Evolutionary conservation across 495 filamentous ascomycete species (phyloP).

Genomic region (Articulospora tetracladia): DNA sequence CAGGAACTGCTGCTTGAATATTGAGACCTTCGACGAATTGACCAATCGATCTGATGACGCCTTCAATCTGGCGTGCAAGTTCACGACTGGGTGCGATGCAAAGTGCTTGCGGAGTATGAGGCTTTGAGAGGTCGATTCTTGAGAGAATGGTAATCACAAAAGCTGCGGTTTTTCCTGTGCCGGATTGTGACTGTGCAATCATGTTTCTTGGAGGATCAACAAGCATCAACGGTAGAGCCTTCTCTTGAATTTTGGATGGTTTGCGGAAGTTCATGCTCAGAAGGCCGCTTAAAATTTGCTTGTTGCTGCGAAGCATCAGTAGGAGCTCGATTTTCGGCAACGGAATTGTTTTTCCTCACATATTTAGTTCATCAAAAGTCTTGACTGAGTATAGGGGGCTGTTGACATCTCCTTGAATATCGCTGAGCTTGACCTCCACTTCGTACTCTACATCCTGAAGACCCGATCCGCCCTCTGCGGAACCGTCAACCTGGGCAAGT

Average conservation of each 20-base stretch:
- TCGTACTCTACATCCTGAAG: constrained; percentile 74
- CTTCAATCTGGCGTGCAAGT: constrained; percentile 89
- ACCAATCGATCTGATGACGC: constrained; percentile 76
- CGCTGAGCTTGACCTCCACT: constrained; percentile 86
- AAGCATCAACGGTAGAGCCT: constrained; percentile 83
- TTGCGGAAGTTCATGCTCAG: constrained; percentile 84
- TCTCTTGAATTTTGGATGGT: constrained; percentile 96
- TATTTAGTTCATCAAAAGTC: constrained; percentile 79
- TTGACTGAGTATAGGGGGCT: constrained; percentile 84
- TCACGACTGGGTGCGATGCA: constrained; percentile 92
- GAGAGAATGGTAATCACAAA: constrained; percentile 89
- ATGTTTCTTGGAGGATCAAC: constrained; percentile 80
- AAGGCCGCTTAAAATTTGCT: constrained; percentile 51
- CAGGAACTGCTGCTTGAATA: constrained; percentile 77
- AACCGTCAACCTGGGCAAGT: constrained; percentile 49
- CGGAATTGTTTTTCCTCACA: constrained; percentile 50
- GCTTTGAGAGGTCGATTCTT: constrained; percentile 66
- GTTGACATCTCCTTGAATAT: constrained; percentile 80
- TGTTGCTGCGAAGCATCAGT: constrained; percentile 28
- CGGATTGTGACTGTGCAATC: constrained; percentile 97
- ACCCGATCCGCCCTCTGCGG: constrained; percentile 39
- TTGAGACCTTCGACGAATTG: constrained; percentile 68
- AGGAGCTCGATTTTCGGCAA: background rate
- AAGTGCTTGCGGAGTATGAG: constrained; percentile 76
- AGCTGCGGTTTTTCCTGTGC: constrained; percentile 97